phyloP scores from a whole-genome alignment of 2,329 filamentous ascomycete species.

The Exophiala oligosperma region DNA sequence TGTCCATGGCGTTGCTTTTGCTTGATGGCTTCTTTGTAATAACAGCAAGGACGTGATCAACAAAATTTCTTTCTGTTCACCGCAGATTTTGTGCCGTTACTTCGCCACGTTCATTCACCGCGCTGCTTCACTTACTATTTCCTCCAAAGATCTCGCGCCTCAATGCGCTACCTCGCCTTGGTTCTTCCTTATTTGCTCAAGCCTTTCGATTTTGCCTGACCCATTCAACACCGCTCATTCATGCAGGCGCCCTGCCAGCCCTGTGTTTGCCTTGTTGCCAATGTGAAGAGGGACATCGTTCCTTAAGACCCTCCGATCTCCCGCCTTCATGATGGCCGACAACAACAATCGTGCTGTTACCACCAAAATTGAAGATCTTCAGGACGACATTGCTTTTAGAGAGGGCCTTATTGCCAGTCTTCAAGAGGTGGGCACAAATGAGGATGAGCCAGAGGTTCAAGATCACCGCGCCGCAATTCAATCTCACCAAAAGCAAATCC shows the following conservation, averaged over 20 bases:
- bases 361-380: slow-evolving; percentile 19
- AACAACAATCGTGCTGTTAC: slow-evolving; percentile 5
- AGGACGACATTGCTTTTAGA: slow-evolving; percentile 25
- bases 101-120: neutral
- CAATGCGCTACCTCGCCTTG: neutral
- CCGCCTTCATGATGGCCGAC: slow-evolving; percentile 15
- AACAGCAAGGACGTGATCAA: neutral
- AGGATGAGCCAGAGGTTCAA: slow-evolving; percentile 14
- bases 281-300: neutral
- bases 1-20: neutral
- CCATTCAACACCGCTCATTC: neutral
- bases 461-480: slow-evolving; percentile 3
- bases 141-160: neutral
- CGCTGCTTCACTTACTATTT: neutral
- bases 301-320: neutral
- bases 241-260: neutral
- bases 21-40: no score
- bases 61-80: neutral
- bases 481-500: slow-evolving; percentile 16
- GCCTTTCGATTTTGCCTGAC: neutral
- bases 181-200: neutral
- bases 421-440: slow-evolving; percentile 4
- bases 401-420: slow-evolving; percentile 21
- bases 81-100: neutral
- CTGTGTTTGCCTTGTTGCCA: neutral